A percentile compares a stretch with the other conserved stretches of the same genome.
Evolutionary conservation across 805 yeast species (phyloP).

Genomic region (Torulaspora indica): DNA sequence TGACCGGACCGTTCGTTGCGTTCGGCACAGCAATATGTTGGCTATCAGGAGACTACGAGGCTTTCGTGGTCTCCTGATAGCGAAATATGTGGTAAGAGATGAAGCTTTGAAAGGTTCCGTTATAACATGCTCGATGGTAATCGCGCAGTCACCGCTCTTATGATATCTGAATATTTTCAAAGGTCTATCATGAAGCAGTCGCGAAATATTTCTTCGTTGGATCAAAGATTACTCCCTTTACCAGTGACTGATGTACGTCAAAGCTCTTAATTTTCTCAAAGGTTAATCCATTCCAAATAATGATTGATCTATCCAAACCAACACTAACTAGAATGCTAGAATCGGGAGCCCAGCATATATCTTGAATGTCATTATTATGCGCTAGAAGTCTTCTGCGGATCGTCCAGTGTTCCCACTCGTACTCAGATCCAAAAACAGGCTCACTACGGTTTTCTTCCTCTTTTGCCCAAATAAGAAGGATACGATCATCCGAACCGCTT

Average conservation of each 20-base stretch:
- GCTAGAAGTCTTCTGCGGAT: slow-evolving; percentile 90
- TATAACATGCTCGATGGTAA: slow-evolving; percentile 79
- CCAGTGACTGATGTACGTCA: slow-evolving; percentile 91
- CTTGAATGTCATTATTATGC: slow-evolving; percentile 97
- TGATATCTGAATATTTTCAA: slow-evolving; percentile 84
- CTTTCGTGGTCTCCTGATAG: too few relatives aligned
- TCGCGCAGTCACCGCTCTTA: slow-evolving; percentile 65
- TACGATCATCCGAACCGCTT: slow-evolving; percentile 92
- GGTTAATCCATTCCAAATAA: slow-evolving; percentile 89
- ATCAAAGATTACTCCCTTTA: slow-evolving; percentile 94
- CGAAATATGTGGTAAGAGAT: slow-evolving; percentile 86
- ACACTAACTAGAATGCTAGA: slow-evolving; percentile 86
- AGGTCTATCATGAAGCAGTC: slow-evolving; percentile 88
- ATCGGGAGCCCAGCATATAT: slow-evolving; percentile 97
- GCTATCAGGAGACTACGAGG: slow-evolving; percentile 89
- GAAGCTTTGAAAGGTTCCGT: slow-evolving; percentile 81
- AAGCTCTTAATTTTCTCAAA: slow-evolving; percentile 81
- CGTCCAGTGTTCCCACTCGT: slow-evolving; percentile 89
- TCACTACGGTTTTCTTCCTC: slow-evolving; percentile 53
- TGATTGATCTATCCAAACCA: slow-evolving; percentile 87
- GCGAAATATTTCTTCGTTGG: slow-evolving; percentile 98
- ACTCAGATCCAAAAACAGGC: slow-evolving; percentile 64
- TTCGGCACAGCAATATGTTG: slow-evolving; percentile 82
- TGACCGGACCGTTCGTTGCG: slow-evolving; percentile 78
- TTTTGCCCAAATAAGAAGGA: slow-evolving; percentile 85